Conservation (phyloP, 805 yeast species). For the Candida endomychidarum region DNA sequence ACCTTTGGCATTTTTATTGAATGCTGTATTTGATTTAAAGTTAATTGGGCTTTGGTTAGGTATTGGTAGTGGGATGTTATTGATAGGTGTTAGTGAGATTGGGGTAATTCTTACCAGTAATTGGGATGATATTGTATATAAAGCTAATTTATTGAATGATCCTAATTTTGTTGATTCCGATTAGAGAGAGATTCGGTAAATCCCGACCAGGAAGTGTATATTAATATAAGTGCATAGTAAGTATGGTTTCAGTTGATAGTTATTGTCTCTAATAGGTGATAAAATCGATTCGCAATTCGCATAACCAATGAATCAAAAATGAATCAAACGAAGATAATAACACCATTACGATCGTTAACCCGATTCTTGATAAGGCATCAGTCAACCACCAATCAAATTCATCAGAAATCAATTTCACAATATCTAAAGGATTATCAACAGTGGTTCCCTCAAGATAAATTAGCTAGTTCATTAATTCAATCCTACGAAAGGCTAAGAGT, state of each 20-base stretch:
- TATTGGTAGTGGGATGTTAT: slow-evolving; percentile 59
- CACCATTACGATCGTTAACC: background rate
- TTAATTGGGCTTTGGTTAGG: slow-evolving; percentile 76
- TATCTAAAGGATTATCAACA: slow-evolving; percentile 14
- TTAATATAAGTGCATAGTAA: too few species aligned
- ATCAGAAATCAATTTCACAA: slow-evolving; percentile 8
- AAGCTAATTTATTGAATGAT: slow-evolving; percentile 24
- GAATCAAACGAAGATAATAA: background rate
- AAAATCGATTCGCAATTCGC: background rate
- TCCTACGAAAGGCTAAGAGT: slow-evolving; percentile 14
- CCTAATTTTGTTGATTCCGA: slow-evolving; percentile 9
- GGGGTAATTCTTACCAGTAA: slow-evolving; percentile 47
- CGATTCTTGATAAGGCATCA: background rate
- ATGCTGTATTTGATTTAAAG: slow-evolving; percentile 43
- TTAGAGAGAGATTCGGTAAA: too few species aligned
- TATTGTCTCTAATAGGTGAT: too few species aligned
- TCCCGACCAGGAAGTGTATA: too few species aligned
- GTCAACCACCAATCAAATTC: background rate
- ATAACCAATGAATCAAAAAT: slow-evolving; percentile 1
- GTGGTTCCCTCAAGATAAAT: slow-evolving; percentile 15
- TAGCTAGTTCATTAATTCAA: slow-evolving; percentile 12
- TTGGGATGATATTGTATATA: slow-evolving; percentile 49
- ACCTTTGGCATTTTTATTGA: slow-evolving; percentile 63
- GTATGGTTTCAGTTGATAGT: too few species aligned
- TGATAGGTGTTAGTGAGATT: slow-evolving; percentile 52